phyloP scores from a whole-genome alignment of 2,329 filamentous ascomycete genomes.

The Xylariaceae sp. region DNA sequence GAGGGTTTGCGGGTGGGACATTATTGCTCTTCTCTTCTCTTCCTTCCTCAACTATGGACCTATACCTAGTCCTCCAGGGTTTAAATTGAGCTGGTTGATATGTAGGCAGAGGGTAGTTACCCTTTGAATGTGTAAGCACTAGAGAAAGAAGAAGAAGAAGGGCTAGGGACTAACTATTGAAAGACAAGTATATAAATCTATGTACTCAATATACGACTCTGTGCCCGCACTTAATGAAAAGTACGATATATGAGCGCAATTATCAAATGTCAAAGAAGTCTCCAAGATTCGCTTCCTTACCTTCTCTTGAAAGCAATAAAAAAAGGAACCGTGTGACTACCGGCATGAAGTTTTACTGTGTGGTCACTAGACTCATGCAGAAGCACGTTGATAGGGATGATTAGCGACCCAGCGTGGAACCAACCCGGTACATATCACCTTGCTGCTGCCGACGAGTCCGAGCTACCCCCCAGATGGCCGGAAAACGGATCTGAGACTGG shows the following conservation, averaged over 20 bases:
- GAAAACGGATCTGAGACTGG: not conserved
- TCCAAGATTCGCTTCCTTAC: not conserved
- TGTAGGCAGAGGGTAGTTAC: too few relatives aligned
- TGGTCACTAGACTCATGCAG: constrained; percentile 16
- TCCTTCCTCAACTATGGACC: not conserved
- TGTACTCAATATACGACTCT: not conserved
- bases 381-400: constrained; percentile 12
- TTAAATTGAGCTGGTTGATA: not conserved
- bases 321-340: not conserved
- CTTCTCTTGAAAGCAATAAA: not conserved
- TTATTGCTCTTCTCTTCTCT: constrained; percentile 32
- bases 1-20: constrained; percentile 52
- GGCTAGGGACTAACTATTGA: not conserved
- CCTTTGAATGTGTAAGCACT: too few relatives aligned
- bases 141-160: not conserved
- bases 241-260: too few relatives aligned
- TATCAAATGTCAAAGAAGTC: not conserved
- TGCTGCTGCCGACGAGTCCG: not conserved
- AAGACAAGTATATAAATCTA: not conserved
- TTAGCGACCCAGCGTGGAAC: constrained; percentile 7
- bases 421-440: too few relatives aligned
- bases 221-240: not conserved
- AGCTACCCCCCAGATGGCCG: not conserved
- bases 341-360: not conserved
- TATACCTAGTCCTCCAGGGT: not conserved